phyloP scores from a whole-genome alignment of 176 grass and related monocot genomes.

The Cymbopogon citratus region DNA sequence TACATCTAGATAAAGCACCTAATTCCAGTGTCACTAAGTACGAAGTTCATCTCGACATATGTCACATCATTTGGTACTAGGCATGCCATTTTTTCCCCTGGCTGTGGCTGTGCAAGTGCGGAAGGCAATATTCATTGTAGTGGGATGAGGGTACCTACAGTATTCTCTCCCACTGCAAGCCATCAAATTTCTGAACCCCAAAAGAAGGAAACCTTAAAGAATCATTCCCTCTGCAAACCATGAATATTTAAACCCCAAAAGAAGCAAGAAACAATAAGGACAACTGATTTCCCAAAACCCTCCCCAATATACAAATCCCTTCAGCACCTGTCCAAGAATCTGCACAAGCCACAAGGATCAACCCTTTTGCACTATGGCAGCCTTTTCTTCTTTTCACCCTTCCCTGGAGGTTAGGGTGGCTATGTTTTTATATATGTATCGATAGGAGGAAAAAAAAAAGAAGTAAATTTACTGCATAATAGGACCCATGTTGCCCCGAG shows the following conservation, averaged over 20 bases:
- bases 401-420: neutral
- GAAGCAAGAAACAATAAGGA: neutral
- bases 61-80: neutral
- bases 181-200: neutral
- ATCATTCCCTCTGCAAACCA: neutral
- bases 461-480: neutral
- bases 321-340: neutral
- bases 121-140: neutral
- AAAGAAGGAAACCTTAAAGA: neutral
- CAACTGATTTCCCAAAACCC: neutral
- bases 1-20: neutral
- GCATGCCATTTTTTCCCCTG: neutral
- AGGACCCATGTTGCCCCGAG: neutral
- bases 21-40: neutral
- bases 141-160: neutral
- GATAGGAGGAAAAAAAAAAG: no score
- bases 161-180: neutral
- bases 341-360: neutral
- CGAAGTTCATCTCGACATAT: neutral
- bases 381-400: neutral
- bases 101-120: neutral
- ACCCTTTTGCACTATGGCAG: neutral
- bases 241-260: neutral
- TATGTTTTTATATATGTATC: neutral
- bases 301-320: neutral